These are phyloP conservation scores for Saccharum hybrid DNA, from an alignment of 202 grass and related monocot genomes.

Conservation along the genomic window DNA sequence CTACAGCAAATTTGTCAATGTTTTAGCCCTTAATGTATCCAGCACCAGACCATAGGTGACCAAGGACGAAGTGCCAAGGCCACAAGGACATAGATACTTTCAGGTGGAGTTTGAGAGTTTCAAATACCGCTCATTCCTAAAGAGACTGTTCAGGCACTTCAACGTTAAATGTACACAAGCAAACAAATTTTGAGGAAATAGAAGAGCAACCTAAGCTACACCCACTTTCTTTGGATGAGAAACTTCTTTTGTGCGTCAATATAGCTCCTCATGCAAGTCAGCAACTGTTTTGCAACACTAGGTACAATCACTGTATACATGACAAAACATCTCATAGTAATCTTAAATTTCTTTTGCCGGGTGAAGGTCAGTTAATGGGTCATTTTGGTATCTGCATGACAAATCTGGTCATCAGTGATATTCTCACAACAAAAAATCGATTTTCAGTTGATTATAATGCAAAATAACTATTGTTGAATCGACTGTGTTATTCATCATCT, in stretches of 20 bases:
- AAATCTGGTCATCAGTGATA: not conserved
- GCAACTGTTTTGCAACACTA: not conserved
- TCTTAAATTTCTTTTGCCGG: not conserved
- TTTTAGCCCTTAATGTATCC: not conserved
- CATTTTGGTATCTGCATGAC: not conserved
- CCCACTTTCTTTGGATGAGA: not conserved
- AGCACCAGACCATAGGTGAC: conserved; percentile 2
- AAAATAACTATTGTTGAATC: not conserved
- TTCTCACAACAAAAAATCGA: not conserved
- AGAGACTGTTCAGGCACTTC: conserved; percentile 11
- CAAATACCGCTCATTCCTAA: not conserved
- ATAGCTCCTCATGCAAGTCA: conserved; percentile 3
- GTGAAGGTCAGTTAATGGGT: not conserved
- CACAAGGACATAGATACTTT: conserved; percentile 12
- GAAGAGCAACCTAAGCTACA: not conserved
- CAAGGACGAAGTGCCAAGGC: not conserved
- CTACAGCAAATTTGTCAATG: not conserved
- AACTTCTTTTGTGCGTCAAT: not conserved
- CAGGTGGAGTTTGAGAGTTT: not conserved
- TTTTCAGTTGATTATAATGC: not conserved
- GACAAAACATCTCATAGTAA: not conserved
- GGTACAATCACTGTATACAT: not conserved
- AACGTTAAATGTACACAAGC: not conserved
- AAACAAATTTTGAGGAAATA: conserved; percentile 7
- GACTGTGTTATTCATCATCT: not conserved